Evolutionary conservation across 2,329 filamentous ascomycete genomes (phyloP).

Genomic region (Cladosporium sp.): DNA sequence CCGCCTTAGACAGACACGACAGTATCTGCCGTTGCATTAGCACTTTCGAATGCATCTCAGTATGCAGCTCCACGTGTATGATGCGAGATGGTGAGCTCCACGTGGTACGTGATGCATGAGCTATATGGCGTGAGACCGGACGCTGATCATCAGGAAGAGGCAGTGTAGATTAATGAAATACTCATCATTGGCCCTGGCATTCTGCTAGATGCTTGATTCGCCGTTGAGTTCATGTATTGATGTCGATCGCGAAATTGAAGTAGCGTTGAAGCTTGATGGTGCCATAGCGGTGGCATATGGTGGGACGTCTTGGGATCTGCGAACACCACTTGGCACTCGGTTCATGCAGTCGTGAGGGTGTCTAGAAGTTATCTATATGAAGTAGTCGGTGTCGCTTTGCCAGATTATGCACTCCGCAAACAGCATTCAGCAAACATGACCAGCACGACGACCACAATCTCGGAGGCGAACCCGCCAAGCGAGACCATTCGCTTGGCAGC

Average conservation of each 20-base stretch:
- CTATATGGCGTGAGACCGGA: neutral
- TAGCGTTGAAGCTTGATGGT: neutral
- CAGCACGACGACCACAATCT: neutral
- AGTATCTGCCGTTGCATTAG: neutral
- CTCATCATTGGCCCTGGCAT: neutral
- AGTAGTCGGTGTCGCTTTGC: neutral
- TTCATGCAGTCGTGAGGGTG: neutral
- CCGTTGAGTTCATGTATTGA: neutral
- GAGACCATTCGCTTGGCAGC: neutral
- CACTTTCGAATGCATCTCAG: neutral
- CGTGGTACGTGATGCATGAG: neutral
- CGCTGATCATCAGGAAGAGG: neutral
- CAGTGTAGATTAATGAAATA: neutral
- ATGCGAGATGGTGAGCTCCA: neutral
- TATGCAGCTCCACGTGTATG: neutral
- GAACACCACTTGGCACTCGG: neutral
- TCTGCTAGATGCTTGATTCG: neutral
- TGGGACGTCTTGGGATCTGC: neutral
- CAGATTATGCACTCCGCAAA: neutral
- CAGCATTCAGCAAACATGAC: neutral
- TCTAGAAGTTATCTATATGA: neutral
- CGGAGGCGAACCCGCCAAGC: neutral
- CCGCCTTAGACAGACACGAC: neutral
- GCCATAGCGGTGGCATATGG: neutral
- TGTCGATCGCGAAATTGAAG: neutral